These are phyloP conservation scores for Cercospora nicotianae DNA, from an alignment of 2,329 filamentous ascomycete species.

Conservation along the genomic window DNA sequence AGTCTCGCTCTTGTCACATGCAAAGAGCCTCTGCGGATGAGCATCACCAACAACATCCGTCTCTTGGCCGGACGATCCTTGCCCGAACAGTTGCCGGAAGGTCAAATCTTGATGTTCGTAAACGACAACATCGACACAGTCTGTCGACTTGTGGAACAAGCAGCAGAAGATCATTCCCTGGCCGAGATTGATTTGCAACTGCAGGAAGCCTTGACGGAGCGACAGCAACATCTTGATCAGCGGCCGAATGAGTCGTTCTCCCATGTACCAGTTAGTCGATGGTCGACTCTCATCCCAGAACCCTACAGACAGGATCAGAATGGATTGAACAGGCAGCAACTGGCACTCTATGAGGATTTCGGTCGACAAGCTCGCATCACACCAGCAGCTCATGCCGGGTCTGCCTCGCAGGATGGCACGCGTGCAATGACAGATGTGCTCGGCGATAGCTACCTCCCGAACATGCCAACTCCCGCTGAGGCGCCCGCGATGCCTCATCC, in stretches of 20 bases:
- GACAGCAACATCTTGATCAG: constrained; percentile 71
- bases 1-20: constrained; percentile 96
- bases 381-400: constrained; percentile 53
- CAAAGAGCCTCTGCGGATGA: constrained; percentile 93
- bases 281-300: constrained; percentile 90
- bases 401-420: constrained; percentile 57
- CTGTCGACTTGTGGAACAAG: constrained; percentile 90
- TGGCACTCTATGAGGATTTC: constrained; percentile 97
- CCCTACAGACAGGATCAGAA: constrained; percentile 83
- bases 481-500: constrained; percentile 61
- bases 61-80: constrained; percentile 65
- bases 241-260: constrained; percentile 83
- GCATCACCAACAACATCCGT: constrained; percentile 97
- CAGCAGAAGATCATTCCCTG: constrained; percentile 88
- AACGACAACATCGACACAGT: constrained; percentile 95
- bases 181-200: constrained; percentile 95
- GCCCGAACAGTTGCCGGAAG: constrained; percentile 78
- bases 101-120: constrained; percentile 96
- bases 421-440: constrained; percentile 63
- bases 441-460: constrained; percentile 63
- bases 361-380: constrained; percentile 72
- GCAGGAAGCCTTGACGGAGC: constrained; percentile 73
- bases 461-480: constrained; percentile 62
- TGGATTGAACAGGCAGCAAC: constrained; percentile 78
- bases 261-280: constrained; percentile 76